These are phyloP conservation scores for Pistacia vera DNA, from an alignment of 345 rosid species.

Conservation along the genomic window DNA sequence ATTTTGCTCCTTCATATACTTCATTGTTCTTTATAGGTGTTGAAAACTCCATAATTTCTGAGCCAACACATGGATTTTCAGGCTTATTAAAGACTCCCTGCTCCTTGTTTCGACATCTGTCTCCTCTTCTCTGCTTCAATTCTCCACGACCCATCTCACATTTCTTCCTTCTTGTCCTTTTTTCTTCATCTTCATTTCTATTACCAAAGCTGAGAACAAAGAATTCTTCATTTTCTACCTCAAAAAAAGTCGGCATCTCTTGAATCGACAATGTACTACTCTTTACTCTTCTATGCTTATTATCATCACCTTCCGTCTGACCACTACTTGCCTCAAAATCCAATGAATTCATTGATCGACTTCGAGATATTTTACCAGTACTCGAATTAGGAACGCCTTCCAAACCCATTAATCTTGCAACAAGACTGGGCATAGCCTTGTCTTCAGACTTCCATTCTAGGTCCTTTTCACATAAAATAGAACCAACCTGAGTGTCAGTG, in stretches of 20 bases:
- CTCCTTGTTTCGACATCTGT: slow-evolving; percentile 29
- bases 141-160: slow-evolving; percentile 29
- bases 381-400: slow-evolving; percentile 35
- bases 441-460: slow-evolving; percentile 9
- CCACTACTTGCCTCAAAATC: slow-evolving; percentile 27
- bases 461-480: slow-evolving; percentile 18
- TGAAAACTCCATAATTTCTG: slow-evolving; percentile 7
- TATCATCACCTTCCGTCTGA: slow-evolving; percentile 20
- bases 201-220: slow-evolving; percentile 66
- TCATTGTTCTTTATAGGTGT: background rate
- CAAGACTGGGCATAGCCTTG: slow-evolving; percentile 49
- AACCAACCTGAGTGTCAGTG: slow-evolving; percentile 7
- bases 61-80: slow-evolving; percentile 6
- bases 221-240: slow-evolving; percentile 66
- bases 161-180: slow-evolving; percentile 20
- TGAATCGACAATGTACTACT: slow-evolving; percentile 39
- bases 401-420: slow-evolving; percentile 88
- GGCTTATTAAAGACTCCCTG: no score
- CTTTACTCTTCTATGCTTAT: slow-evolving; percentile 35
- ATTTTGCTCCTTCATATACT: slow-evolving; percentile 17
- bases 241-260: slow-evolving; percentile 48
- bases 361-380: slow-evolving; percentile 38
- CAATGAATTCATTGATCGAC: slow-evolving; percentile 50
- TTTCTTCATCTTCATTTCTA: slow-evolving; percentile 14
- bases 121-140: slow-evolving; percentile 32